Evolutionary conservation across 2,329 filamentous ascomycete genomes (phyloP).

Genomic region (Fusarium austroafricanum): DNA sequence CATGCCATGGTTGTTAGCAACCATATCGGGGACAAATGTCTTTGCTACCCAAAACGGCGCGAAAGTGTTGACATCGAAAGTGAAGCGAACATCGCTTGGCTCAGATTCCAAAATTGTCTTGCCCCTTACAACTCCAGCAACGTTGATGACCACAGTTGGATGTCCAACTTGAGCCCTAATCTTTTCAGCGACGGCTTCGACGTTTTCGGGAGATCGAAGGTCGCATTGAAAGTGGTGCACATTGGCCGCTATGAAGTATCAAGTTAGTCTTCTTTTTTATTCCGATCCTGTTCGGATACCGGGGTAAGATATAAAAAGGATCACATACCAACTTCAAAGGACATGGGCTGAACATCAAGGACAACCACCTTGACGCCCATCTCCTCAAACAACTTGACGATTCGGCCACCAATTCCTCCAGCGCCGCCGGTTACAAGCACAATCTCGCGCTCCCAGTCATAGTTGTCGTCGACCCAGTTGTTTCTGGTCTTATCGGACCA

Average conservation of each 20-base stretch:
- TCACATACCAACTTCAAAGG: conserved; percentile 61
- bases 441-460: conserved; percentile 76
- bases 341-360: conserved; percentile 74
- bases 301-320: background rate
- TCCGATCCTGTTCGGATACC: background rate
- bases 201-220: conserved; percentile 67
- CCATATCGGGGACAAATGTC: conserved; percentile 75
- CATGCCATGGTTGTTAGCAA: conserved; percentile 75
- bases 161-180: conserved; percentile 69
- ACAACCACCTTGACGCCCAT: conserved; percentile 75
- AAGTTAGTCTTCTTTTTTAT: conserved; percentile 19
- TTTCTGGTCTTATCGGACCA: conserved; percentile 51
- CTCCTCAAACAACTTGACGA: conserved; percentile 74
- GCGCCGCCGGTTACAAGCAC: conserved; percentile 81
- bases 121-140: conserved; percentile 73
- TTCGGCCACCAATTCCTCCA: conserved; percentile 75
- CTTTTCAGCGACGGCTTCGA: conserved; percentile 62
- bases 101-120: conserved; percentile 69
- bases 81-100: conserved; percentile 70
- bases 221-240: conserved; percentile 79
- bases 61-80: conserved; percentile 77
- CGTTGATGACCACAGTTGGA: conserved; percentile 79
- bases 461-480: conserved; percentile 56
- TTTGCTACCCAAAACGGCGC: conserved; percentile 74
- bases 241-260: conserved; percentile 53